Evolutionary conservation across 1,139 yeast species (phyloP).

Genomic region (Lodderomyces metapsilosis): DNA sequence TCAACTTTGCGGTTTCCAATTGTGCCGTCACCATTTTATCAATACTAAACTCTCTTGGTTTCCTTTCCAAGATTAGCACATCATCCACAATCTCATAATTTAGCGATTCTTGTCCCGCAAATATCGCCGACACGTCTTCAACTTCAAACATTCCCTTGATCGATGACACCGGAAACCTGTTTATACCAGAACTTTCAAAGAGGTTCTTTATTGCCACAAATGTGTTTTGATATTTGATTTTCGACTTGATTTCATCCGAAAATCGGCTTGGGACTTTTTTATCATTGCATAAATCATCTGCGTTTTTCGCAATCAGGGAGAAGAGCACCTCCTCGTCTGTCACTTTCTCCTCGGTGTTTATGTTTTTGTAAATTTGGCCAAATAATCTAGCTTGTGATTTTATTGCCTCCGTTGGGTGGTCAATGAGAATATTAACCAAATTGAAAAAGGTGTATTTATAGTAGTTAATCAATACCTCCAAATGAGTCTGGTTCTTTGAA

Average conservation of each 20-base stretch:
- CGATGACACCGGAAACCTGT: conserved; percentile 1
- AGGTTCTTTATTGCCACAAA: not conserved
- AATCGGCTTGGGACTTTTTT: not conserved
- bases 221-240: not conserved
- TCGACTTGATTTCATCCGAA: not conserved
- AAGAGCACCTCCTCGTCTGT: not conserved
- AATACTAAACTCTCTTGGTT: not conserved
- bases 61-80: not conserved
- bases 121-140: not conserved
- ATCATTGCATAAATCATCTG: not conserved
- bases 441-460: conserved; percentile 35
- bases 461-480: conserved; percentile 24
- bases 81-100: conserved; percentile 1
- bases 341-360: not conserved
- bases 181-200: not conserved
- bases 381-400: not conserved
- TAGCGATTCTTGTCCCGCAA: conserved; percentile 2
- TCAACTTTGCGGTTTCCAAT: not conserved
- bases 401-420: not conserved
- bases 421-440: conserved; percentile 3
- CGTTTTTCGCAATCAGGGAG: not conserved
- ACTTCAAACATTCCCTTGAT: not conserved
- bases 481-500: conserved; percentile 9
- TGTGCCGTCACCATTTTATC: not conserved
- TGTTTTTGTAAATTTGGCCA: not conserved